Percentiles rank a stretch among this genome's conserved stretches.
Conservation (phyloP, 1,284 basidiomycete species). For the Ceratobasidium sp. region DNA sequence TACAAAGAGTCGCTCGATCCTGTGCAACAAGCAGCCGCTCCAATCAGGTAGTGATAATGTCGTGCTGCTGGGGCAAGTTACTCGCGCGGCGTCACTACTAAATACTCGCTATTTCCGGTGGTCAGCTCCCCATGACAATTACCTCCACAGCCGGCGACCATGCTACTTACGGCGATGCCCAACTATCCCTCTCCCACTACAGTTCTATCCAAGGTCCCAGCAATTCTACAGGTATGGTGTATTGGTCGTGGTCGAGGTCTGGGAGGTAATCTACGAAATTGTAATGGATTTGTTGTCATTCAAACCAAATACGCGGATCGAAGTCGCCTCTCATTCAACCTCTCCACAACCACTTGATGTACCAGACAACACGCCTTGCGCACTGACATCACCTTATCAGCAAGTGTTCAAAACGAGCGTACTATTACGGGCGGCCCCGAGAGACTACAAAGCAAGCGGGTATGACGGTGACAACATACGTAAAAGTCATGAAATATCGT, state of each 20-base stretch:
- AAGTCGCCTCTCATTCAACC: neutral
- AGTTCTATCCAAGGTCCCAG: neutral
- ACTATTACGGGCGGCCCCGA: neutral
- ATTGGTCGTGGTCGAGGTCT: conserved; percentile 16
- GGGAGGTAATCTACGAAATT: conserved; percentile 14
- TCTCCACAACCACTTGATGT: conserved; percentile 8
- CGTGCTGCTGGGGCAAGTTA: neutral
- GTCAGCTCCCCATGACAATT: conserved; percentile 40
- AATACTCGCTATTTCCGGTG: conserved; percentile 29
- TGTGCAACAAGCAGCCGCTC: conserved; percentile 7
- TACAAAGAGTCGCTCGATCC: conserved; percentile 6
- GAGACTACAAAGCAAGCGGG: conserved; percentile 27
- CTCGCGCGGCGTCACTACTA: conserved; percentile 34
- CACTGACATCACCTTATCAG: conserved; percentile 16
- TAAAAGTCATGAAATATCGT: conserved; percentile 34
- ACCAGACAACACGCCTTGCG: conserved; percentile 3
- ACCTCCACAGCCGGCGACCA: conserved; percentile 17
- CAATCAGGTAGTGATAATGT: neutral
- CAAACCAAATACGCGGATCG: conserved; percentile 36
- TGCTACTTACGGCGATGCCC: conserved; percentile 36
- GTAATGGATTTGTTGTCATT: conserved; percentile 31
- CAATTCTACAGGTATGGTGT: neutral
- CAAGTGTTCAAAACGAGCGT: neutral
- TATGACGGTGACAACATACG: conserved; percentile 37
- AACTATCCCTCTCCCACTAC: conserved; percentile 5